Conservation (phyloP, 768 basidiomycete species). For the Russula emetica region DNA sequence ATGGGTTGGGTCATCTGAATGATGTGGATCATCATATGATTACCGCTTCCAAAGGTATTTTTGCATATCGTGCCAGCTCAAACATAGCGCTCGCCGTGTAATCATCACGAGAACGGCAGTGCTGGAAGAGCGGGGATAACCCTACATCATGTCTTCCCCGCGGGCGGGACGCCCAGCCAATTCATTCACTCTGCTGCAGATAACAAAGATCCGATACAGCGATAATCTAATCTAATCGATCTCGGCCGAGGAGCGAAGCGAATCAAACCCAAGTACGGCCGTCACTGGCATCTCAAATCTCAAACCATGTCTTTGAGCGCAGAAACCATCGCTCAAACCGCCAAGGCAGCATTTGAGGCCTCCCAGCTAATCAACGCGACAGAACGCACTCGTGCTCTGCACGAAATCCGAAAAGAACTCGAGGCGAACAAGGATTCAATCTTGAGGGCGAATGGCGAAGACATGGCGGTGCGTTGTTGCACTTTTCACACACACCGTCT, state of each 20-base stretch:
- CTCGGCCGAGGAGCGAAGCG: neutral
- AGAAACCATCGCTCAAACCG: conserved; percentile 67
- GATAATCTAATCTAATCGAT: conserved; percentile 11
- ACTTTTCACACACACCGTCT: no score
- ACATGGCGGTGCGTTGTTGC: conserved; percentile 58
- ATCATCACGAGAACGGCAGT: no score
- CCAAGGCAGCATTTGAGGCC: conserved; percentile 79
- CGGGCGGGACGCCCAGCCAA: neutral
- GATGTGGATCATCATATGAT: conserved; percentile 20
- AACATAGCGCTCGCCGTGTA: no score
- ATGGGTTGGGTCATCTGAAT: conserved; percentile 3
- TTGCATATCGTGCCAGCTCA: no score
- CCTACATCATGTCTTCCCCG: no score
- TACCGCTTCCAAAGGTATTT: neutral
- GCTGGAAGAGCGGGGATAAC: no score
- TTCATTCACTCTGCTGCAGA: no score
- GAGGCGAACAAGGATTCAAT: conserved; percentile 61
- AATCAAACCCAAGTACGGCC: no score
- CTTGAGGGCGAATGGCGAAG: conserved; percentile 69
- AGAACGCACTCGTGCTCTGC: conserved; percentile 65
- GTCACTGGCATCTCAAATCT: no score
- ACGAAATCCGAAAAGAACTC: conserved; percentile 64
- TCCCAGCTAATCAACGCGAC: conserved; percentile 73
- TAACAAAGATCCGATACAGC: neutral
- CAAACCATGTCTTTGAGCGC: conserved; percentile 30